Evolutionary conservation across 1,284 basidiomycete species (phyloP).

Genomic region (Cutaneotrichosporon curvatum): DNA sequence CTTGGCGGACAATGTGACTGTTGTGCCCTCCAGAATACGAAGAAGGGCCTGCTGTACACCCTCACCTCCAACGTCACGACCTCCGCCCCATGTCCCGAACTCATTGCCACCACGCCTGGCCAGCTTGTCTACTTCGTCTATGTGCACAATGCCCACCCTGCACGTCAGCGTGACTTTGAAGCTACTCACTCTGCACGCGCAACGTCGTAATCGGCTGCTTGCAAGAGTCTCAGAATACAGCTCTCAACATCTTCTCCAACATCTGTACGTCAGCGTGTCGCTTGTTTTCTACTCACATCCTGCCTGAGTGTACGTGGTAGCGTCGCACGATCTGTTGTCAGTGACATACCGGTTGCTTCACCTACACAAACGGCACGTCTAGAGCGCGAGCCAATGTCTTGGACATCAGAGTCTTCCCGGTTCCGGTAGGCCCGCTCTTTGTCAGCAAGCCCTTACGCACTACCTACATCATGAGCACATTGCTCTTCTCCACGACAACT

Average conservation of each 20-base stretch:
- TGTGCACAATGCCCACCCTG: conserved; percentile 86
- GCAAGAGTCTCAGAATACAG: conserved; percentile 72
- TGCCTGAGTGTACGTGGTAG: conserved; percentile 48
- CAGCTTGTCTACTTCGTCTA: conserved; percentile 94
- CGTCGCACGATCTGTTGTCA: conserved; percentile 36
- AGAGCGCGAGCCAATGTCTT: conserved; percentile 75
- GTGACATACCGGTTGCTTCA: too few relatives aligned
- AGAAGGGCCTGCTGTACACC: conserved; percentile 90
- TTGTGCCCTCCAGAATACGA: conserved; percentile 85
- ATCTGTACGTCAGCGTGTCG: conserved; percentile 52
- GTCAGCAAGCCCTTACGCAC: conserved; percentile 4
- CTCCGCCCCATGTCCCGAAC: conserved; percentile 47
- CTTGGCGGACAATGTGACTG: conserved; percentile 67
- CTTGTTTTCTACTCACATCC: conserved; percentile 38
- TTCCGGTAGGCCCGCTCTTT: conserved; percentile 43
- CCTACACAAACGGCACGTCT: conserved; percentile 75
- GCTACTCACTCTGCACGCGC: conserved; percentile 49
- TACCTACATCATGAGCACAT: conserved; percentile 74
- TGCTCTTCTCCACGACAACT: conserved; percentile 75
- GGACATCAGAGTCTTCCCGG: conserved; percentile 80
- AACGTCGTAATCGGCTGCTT: conserved; percentile 83
- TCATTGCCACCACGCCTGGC: conserved; percentile 60
- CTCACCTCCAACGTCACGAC: conserved; percentile 88
- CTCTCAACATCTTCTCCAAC: conserved; percentile 92
- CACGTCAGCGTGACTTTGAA: not conserved